Evolutionary conservation across 768 basidiomycete genomes (phyloP).

Genomic region (Podaxis sp.): DNA sequence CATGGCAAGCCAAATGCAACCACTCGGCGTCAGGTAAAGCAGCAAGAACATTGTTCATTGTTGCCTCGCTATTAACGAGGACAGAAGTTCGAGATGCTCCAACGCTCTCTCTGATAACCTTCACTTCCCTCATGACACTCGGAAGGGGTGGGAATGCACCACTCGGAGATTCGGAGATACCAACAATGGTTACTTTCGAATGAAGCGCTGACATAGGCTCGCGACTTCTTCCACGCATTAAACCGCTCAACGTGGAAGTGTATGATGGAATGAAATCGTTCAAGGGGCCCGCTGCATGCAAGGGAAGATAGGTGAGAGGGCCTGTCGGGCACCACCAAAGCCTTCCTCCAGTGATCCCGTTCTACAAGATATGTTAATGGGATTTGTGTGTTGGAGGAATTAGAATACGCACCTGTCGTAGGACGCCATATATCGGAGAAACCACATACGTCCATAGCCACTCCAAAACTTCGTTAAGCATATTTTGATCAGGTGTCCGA

Average conservation of each 20-base stretch:
- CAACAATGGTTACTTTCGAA: too few species aligned
- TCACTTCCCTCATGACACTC: background rate
- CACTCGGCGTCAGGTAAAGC: background rate
- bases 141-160: background rate
- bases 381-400: background rate
- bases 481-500: background rate
- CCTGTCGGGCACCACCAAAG: background rate
- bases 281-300: too few species aligned
- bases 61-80: background rate
- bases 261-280: too few species aligned
- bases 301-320: background rate
- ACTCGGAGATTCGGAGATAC: background rate
- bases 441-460: background rate
- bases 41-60: background rate
- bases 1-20: background rate
- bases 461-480: background rate
- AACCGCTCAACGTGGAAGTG: too few species aligned
- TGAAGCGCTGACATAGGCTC: too few species aligned
- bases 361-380: background rate
- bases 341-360: background rate
- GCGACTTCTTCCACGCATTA: too few species aligned
- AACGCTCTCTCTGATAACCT: background rate
- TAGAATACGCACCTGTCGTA: background rate
- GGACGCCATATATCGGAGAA: background rate
- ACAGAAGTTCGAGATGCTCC: background rate